Evolutionary conservation across 2,329 filamentous ascomycete genomes (phyloP), one percentile per base, ranked within the genome.

Genomic region (Onygena corvina): DNA sequence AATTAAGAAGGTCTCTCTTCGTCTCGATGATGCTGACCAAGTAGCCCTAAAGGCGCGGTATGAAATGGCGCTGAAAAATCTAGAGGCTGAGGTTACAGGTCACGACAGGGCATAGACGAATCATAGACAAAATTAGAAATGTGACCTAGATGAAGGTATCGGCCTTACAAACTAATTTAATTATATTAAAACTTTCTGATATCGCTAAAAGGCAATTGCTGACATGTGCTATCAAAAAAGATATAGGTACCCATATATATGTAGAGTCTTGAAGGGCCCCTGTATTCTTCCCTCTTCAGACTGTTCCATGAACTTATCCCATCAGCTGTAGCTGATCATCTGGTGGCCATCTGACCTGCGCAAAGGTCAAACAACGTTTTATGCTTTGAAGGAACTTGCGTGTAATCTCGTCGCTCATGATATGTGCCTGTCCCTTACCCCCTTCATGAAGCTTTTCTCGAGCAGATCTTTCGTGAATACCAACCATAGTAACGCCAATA

Each of bases 401-500:
- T 47, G 92, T 98, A 38, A 84, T 81, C 70, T 98, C 92, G 63
- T 96, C 92, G 51, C 88, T 90, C 82, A 98, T 88, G 59, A 96
- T 94, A 65, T 98, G 89, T 3, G 90, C 92, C 60, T 88, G 83
- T 51, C 82, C 83, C 56, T 78, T 76, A 55, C 79, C 77, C 53
- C 72, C 76, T 64, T 92, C 80, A 64, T 96, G 89, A 52, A 98
- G 71, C 70, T 98, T 98, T 70, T 98, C 92, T 54, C 92, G 79
- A 16, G 92, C 90, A 57, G 84, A 92, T 62, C 92, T 81, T 73
- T 96, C 92, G 77, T 98, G 92, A 59, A 98, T 98, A 74, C 92
- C 92, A 61, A 98, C 92, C 92, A 96, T 98, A 65, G 92, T 98
- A 33, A 98, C 92, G 68, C 92, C 92, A 61, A 98, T 98, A 20